These are phyloP conservation scores for Sugiyamaella chiloensis DNA, from an alignment of 805 yeast genomes.

Conservation along the genomic window DNA sequence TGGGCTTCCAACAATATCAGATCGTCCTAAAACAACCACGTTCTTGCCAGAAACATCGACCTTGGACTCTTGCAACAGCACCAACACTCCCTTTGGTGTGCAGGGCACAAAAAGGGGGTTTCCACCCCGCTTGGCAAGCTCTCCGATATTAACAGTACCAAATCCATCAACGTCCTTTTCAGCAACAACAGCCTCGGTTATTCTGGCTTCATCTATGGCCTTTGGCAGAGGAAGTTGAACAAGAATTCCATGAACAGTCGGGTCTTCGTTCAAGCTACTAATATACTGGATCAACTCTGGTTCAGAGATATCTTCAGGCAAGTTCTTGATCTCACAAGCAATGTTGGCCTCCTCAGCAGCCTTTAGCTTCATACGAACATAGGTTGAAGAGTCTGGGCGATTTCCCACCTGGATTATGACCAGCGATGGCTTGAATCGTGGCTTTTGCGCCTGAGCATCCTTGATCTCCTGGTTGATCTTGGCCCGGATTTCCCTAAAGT, in stretches of 20 bases:
- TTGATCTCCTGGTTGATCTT: slow-evolving; percentile 51
- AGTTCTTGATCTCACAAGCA: slow-evolving; percentile 58
- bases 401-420: slow-evolving; percentile 87
- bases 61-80: slow-evolving; percentile 64
- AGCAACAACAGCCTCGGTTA: slow-evolving; percentile 76
- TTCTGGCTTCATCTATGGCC: slow-evolving; percentile 70
- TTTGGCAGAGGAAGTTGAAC: slow-evolving; percentile 88
- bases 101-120: slow-evolving; percentile 81
- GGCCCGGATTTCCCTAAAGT: slow-evolving; percentile 41
- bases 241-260: slow-evolving; percentile 76
- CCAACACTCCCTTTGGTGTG: slow-evolving; percentile 92
- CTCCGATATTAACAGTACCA: slow-evolving; percentile 84
- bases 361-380: slow-evolving; percentile 85
- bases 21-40: slow-evolving; percentile 90
- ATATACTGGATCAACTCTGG: slow-evolving; percentile 55
- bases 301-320: slow-evolving; percentile 62
- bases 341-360: slow-evolving; percentile 85
- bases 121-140: slow-evolving; percentile 64
- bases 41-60: slow-evolving; percentile 67
- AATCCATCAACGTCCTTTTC: slow-evolving; percentile 96
- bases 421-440: slow-evolving; percentile 67
- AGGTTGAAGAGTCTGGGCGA: slow-evolving; percentile 88
- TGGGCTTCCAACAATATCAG: slow-evolving; percentile 97
- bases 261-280: slow-evolving; percentile 64
- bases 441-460: slow-evolving; percentile 39